Evolutionary conservation across 768 basidiomycete species (phyloP), one percentile per base, ranked within the genome.

Genomic region (Leccinum fibrillosum): DNA sequence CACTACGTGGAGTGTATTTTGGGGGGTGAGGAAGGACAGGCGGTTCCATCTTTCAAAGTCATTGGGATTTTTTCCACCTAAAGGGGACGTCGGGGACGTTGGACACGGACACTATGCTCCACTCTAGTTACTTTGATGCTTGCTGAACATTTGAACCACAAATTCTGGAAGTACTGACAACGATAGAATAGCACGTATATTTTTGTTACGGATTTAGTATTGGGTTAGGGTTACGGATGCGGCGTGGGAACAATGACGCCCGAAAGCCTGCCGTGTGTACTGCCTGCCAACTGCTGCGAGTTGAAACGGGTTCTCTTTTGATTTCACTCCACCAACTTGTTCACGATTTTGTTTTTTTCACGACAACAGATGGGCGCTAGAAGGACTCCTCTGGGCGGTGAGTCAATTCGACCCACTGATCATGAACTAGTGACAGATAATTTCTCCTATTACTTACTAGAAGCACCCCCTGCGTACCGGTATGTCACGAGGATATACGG

Each of bases 1-100:
- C 97, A 99, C 73, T 98, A 82, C 71, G 90, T 97, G 58, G 94
- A 98, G 69, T 99, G 96, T 72, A 76, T 88, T 71, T 74, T 97
- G 45, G 65, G 89, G 65, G 96, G 96, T 3, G 92, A 94, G 69
- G 94, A 96, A 67, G 94, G 93, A 1, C 77, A 84, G 66, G 77
- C 78, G 54, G 88, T 94, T 8, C 83, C 88, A 8, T 76, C 84
- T 48, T 98, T 98, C 81, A 96, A 90, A 76, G 86, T 98, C 62
- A 82, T 97, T 34, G 96, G 96, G 42, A 80, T 98, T 62, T 97
- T 94, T 71, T 76, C 92, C 47, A 89, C 89, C 53, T 94, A 72
- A 72, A 30, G 7, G 23, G 6, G 34, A 19, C 39, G 10, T 39
- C 17, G 17, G 6, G 8, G n/a, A 21, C 13, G 47, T 48, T 3